Base-by-base conservation (phyloP, 768 basidiomycete species). In the Leccinum pellstonianum region DNA sequence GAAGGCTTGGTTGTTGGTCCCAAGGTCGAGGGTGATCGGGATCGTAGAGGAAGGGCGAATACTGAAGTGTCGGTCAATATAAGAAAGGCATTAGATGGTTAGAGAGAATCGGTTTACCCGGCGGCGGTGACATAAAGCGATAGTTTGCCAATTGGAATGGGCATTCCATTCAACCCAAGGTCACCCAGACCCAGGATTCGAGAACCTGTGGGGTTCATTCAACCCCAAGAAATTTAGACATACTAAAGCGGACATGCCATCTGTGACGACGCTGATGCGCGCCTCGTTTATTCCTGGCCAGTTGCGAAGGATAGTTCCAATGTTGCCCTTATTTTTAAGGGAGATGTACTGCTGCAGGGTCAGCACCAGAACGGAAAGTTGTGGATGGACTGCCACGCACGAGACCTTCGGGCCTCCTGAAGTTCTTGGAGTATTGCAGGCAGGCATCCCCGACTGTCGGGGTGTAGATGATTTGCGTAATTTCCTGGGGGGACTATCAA, bases 361-460 rank as follows among this genome's bases (percentile, higher is more conserved):
- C 31, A 66, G 62, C 52, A 31, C 8, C 33, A 21, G 27, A 8
- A 33, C n/a, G 10, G 54, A 21, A 25, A 49, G 2, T 25, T 9
- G 48, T 15, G 29, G 35, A 43, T 52, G 53, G 46, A 29, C 21
- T 4, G 74, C 11, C 51, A 52, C 79, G 55, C 64, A 94, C 83
- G 72, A 88, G 73, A 47, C 90, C 90, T 70, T 92, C 90, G 0
- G 90, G 85, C 43, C 82, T 80, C 63, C 88, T 79, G 70, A 86
- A 92, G 63, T 87, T 92, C 61, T 88, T 84, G 21, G 87, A 90
- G 76, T 84, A 94, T 67, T 91, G 87, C 64, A 91, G 71, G 70
- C 93, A 95, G 3, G 93, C 94, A 66, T 95, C 92, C 25, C 94
- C 94, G 29, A 96, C 93, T 14, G 91, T 93, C 0, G 94, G 94